A percentile compares a stretch with the other conserved stretches of the same genome.
Evolutionary conservation across 306 rosid genomes (phyloP).

Genomic region (Corylus avellana): DNA sequence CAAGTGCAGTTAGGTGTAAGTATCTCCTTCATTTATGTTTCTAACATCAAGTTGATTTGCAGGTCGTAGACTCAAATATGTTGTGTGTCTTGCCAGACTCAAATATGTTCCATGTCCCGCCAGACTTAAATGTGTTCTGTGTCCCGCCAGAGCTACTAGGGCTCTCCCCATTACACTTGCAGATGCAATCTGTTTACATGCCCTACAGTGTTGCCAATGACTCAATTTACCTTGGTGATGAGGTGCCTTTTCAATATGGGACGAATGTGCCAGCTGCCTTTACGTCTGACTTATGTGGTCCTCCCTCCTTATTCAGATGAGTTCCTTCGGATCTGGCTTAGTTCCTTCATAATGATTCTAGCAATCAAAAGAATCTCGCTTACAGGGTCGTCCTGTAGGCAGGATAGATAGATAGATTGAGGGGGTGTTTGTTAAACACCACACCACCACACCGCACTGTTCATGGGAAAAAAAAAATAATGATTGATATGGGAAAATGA

Average conservation of each 20-base stretch:
- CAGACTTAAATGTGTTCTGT: conserved; percentile 24
- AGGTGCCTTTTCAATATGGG: conserved; percentile 40
- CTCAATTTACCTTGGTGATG: conserved; percentile 31
- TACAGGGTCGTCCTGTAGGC: too few species aligned
- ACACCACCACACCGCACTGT: too few species aligned
- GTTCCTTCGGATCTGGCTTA: too few species aligned
- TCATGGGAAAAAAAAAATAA: too few species aligned
- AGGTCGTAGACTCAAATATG: conserved; percentile 25
- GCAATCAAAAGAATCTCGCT: conserved; percentile 21
- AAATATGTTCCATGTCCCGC: too few species aligned
- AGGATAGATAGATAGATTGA: too few species aligned
- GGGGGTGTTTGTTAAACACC: too few species aligned
- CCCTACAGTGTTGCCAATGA: conserved; percentile 30
- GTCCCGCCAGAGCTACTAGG: conserved; percentile 42
- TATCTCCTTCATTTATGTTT: conserved; percentile 9
- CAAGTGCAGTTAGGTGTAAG: not conserved
- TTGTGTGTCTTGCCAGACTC: not conserved
- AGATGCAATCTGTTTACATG: conserved; percentile 42
- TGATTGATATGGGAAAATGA: too few species aligned
- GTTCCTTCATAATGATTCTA: conserved; percentile 33
- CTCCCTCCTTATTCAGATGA: conserved; percentile 43
- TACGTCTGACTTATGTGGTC: conserved; percentile 39
- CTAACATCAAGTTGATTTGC: conserved; percentile 37
- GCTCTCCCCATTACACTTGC: conserved; percentile 57
- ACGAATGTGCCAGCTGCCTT: conserved; percentile 39